Evolutionary conservation across 176 grass and related monocot genomes (phyloP).

Genomic region (Paspalum notatum): DNA sequence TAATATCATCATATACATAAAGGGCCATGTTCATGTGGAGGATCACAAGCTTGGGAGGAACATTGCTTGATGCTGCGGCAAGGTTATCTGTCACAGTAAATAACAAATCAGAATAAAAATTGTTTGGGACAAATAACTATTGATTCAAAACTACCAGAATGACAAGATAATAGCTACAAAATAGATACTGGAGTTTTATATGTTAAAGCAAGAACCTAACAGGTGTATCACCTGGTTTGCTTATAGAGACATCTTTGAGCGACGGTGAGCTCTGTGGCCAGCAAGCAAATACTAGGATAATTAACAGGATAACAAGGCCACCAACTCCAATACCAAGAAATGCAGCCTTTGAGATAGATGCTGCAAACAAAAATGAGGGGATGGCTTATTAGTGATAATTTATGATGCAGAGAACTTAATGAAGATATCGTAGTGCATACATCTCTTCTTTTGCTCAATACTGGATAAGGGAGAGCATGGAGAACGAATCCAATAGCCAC

Average conservation of each 20-base stretch:
- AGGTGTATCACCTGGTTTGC: conserved; percentile 69
- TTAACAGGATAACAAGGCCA: conserved; percentile 67
- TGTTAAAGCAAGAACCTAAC: conserved; percentile 19
- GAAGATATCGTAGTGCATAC: conserved; percentile 46
- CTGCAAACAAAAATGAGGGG: conserved; percentile 36
- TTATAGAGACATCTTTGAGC: conserved; percentile 60
- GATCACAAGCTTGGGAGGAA: conserved; percentile 83
- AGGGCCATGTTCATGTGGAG: conserved; percentile 98
- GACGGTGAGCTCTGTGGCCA: conserved; percentile 56
- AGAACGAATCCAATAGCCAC: conserved; percentile 79
- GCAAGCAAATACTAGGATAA: conserved; percentile 65
- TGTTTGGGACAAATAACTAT: conserved; percentile 3
- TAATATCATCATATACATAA: conserved; percentile 92
- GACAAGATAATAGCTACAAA: conserved; percentile 10
- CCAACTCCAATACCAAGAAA: conserved; percentile 70
- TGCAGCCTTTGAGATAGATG: conserved; percentile 62
- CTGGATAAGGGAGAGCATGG: conserved; percentile 48
- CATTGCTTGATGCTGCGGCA: conserved; percentile 53
- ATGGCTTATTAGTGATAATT: conserved; percentile 12
- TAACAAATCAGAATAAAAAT: not conserved
- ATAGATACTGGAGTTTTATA: conserved; percentile 20
- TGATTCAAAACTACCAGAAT: conserved; percentile 10
- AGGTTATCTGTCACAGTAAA: conserved; percentile 34
- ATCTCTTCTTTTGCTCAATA: conserved; percentile 30
- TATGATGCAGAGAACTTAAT: conserved; percentile 23